Conservation (phyloP, 148 eudicot genomes). For the Diospyros lotus region DNA sequence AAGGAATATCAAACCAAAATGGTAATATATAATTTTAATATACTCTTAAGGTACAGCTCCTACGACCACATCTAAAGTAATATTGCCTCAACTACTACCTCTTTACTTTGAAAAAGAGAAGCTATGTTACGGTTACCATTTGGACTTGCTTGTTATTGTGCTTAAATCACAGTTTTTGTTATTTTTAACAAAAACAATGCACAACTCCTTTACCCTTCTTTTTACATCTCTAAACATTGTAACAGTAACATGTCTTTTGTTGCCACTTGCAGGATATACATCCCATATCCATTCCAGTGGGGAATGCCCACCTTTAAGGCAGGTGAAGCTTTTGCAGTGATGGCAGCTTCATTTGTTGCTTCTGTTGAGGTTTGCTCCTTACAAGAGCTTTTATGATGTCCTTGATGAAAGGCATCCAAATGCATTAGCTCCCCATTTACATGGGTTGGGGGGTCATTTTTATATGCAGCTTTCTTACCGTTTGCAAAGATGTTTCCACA, state of each 20-base stretch:
- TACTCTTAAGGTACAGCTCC: too few relatives aligned
- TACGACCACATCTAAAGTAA: too few relatives aligned
- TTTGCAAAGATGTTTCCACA: too few relatives aligned
- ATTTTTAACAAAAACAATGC: too few relatives aligned
- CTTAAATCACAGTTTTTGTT: too few relatives aligned
- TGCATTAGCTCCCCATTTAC: too few relatives aligned
- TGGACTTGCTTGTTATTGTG: not conserved
- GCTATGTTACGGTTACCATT: not conserved
- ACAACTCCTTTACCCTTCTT: not conserved
- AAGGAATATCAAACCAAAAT: too few relatives aligned
- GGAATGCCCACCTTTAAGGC: conserved; percentile 53
- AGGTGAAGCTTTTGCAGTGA: conserved; percentile 46
- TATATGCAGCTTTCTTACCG: too few relatives aligned
- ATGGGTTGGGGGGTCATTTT: too few relatives aligned
- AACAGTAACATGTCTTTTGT: not conserved
- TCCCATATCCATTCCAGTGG: conserved; percentile 78
- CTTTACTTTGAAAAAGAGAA: not conserved
- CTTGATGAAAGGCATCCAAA: too few relatives aligned
- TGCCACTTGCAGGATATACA: conserved; percentile 40
- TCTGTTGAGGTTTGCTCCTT: conserved; percentile 56
- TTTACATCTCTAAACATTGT: not conserved
- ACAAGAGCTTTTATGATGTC: not conserved
- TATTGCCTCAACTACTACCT: not conserved
- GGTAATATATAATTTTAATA: too few relatives aligned
- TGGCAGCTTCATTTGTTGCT: conserved; percentile 70